phyloP scores from a whole-genome alignment of 2,329 filamentous ascomycete species.

The Pseudopithomyces maydicus region DNA sequence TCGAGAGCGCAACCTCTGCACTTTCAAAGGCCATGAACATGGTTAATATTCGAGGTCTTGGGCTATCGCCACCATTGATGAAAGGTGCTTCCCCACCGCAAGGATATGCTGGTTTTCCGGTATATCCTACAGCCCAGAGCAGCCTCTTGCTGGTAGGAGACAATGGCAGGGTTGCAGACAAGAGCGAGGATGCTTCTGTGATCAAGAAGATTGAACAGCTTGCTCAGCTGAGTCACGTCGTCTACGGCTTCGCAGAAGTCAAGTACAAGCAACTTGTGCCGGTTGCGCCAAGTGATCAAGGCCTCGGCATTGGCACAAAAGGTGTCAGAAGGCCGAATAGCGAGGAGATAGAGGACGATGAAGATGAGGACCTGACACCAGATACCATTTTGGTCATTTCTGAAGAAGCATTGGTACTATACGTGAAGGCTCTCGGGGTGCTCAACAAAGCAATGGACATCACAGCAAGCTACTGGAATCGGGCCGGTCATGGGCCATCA shows the following conservation, averaged over 20 bases:
- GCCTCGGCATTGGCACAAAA: conserved; percentile 64
- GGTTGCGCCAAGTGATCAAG: conserved; percentile 75
- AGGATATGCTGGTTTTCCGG: conserved; percentile 80
- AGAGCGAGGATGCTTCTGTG: conserved; percentile 80
- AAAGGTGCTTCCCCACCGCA: conserved; percentile 73
- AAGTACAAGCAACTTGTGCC: conserved; percentile 98
- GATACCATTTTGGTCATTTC: conserved; percentile 87
- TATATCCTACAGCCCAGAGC: conserved; percentile 76
- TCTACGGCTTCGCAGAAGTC: conserved; percentile 97
- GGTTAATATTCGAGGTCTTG: conserved; percentile 79
- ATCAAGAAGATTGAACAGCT: conserved; percentile 88
- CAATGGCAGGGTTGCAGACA: conserved; percentile 63
- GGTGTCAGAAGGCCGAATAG: conserved; percentile 47
- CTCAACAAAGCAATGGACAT: conserved; percentile 96
- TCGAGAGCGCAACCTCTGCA: conserved; percentile 82
- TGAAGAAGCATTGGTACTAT: conserved; percentile 92
- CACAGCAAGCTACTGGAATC: conserved; percentile 89
- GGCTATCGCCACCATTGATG: conserved; percentile 65
- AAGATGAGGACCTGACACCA: conserved; percentile 73
- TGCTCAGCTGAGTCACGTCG: conserved; percentile 90
- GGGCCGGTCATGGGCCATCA: conserved; percentile 67
- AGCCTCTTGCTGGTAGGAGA: conserved; percentile 68
- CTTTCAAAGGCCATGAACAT: conserved; percentile 95
- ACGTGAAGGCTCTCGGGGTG: conserved; percentile 90
- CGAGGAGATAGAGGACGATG: conserved; percentile 58